phyloP scores from a whole-genome alignment of 106 monocot genomes.

The Dioscorea alata region DNA sequence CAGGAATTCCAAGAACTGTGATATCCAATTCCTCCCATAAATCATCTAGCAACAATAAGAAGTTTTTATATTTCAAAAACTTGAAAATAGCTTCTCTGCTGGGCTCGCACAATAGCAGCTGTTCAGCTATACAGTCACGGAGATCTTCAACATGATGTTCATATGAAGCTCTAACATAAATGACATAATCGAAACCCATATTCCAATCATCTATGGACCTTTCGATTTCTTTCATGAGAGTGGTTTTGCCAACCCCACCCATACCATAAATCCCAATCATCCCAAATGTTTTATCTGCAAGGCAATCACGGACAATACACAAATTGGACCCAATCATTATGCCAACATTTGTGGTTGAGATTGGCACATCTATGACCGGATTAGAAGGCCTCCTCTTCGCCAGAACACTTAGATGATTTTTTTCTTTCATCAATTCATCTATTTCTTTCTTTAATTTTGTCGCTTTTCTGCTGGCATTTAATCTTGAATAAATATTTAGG shows the following conservation, averaged over 20 bases:
- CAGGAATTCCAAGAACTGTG: too few relatives aligned
- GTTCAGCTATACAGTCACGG: neutral
- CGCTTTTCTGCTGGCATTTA: too few relatives aligned
- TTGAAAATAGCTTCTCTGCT: neutral
- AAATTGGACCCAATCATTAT: neutral
- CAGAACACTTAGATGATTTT: too few relatives aligned
- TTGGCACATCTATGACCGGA: too few relatives aligned
- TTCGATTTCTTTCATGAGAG: neutral
- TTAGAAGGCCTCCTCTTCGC: too few relatives aligned
- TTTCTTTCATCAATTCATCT: too few relatives aligned
- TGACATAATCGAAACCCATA: slow-evolving; percentile 1
- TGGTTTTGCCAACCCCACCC: slow-evolving; percentile 18
- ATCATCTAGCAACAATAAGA: slow-evolving; percentile 21
- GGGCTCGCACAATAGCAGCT: neutral
- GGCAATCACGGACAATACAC: neutral
- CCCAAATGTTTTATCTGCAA: neutral
- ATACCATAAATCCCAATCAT: slow-evolving; percentile 15
- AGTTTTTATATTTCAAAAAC: slow-evolving; percentile 5
- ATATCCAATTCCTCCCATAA: slow-evolving; percentile 5
- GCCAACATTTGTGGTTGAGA: neutral
- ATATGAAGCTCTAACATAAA: neutral
- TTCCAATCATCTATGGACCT: neutral
- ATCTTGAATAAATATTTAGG: too few relatives aligned
- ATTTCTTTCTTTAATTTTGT: too few relatives aligned
- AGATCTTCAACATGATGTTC: neutral